Evolutionary conservation across 345 rosid genomes (phyloP).

Genomic region (Euphorbia peplus): DNA sequence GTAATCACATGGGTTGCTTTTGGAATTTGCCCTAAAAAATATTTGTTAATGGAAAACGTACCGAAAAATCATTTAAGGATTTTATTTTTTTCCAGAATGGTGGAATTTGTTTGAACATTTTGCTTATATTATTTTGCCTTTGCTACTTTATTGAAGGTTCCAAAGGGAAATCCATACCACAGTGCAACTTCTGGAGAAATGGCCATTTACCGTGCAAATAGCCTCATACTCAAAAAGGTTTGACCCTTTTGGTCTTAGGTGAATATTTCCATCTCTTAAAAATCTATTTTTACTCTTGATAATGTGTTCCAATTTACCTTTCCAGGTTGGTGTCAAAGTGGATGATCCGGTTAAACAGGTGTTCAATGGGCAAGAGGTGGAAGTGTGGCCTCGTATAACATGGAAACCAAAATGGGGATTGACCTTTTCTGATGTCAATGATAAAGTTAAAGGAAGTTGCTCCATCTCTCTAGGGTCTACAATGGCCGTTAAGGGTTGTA

Average conservation of each 20-base stretch:
- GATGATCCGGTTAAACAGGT: slow-evolving; percentile 59
- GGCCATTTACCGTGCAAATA: slow-evolving; percentile 76
- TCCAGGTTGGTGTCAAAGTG: slow-evolving; percentile 70
- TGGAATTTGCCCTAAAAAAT: too few relatives aligned
- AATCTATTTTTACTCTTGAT: not conserved
- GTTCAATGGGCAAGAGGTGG: slow-evolving; percentile 88
- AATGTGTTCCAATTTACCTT: slow-evolving; percentile 17
- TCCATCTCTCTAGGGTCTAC: slow-evolving; percentile 69
- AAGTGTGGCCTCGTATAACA: slow-evolving; percentile 80
- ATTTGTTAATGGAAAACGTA: not conserved
- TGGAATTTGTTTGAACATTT: not conserved
- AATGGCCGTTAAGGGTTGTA: slow-evolving; percentile 62
- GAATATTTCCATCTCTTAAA: slow-evolving; percentile 2
- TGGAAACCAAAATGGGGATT: slow-evolving; percentile 95
- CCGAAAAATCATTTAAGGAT: not conserved
- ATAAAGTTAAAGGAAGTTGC: slow-evolving; percentile 57
- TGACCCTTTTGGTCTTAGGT: not conserved
- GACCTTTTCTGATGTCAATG: slow-evolving; percentile 64
- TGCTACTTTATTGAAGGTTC: slow-evolving; percentile 49
- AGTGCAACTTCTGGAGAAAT: slow-evolving; percentile 97
- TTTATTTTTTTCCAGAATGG: not conserved
- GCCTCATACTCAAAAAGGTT: slow-evolving; percentile 71
- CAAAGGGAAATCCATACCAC: slow-evolving; percentile 90
- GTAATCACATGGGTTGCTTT: too few relatives aligned
- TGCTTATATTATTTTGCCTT: not conserved